These are phyloP conservation scores for Cyphellophora europaea DNA, from an alignment of 2,329 filamentous ascomycete species.

Conservation along the genomic window DNA sequence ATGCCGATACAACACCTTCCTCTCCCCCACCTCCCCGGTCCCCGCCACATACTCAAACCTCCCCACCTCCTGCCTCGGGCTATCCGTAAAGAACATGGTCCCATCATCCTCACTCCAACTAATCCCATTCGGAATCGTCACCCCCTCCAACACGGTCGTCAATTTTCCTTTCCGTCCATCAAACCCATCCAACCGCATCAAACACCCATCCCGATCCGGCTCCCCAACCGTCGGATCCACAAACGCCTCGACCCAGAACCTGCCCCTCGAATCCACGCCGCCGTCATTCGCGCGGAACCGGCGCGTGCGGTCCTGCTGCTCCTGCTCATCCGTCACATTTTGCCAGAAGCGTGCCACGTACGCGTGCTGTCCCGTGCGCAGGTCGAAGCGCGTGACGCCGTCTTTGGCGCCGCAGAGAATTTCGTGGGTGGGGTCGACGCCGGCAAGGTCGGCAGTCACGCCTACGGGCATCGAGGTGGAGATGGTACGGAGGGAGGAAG, in stretches of 20 bases:
- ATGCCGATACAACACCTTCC: slow-evolving; percentile 64
- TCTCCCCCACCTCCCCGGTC: slow-evolving; percentile 58
- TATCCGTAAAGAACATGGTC: slow-evolving; percentile 78
- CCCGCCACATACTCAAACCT: slow-evolving; percentile 62
- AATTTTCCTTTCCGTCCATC: slow-evolving; percentile 44
- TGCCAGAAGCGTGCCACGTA: slow-evolving; percentile 51
- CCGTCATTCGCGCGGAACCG: slow-evolving; percentile 66
- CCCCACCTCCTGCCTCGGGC: slow-evolving; percentile 59
- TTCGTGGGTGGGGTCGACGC: slow-evolving; percentile 48
- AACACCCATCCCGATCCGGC: slow-evolving; percentile 42
- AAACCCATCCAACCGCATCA: slow-evolving; percentile 62
- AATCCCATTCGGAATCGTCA: slow-evolving; percentile 77
- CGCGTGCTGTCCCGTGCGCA: slow-evolving; percentile 44
- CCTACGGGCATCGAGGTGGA: slow-evolving; percentile 50
- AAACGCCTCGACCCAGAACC: slow-evolving; percentile 83
- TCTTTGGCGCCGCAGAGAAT: slow-evolving; percentile 73
- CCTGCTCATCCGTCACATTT: slow-evolving; percentile 32
- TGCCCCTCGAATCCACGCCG: slow-evolving; percentile 65
- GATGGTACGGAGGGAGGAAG: slow-evolving; percentile 47
- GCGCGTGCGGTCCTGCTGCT: slow-evolving; percentile 1
- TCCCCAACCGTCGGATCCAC: slow-evolving; percentile 64
- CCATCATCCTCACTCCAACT: slow-evolving; percentile 66
- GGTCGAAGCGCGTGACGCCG: slow-evolving; percentile 70
- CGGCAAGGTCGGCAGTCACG: slow-evolving; percentile 70
- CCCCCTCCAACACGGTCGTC: slow-evolving; percentile 49